Evolutionary conservation across 2,329 filamentous ascomycete species (phyloP).

Genomic region (Verticillium alfalfae): DNA sequence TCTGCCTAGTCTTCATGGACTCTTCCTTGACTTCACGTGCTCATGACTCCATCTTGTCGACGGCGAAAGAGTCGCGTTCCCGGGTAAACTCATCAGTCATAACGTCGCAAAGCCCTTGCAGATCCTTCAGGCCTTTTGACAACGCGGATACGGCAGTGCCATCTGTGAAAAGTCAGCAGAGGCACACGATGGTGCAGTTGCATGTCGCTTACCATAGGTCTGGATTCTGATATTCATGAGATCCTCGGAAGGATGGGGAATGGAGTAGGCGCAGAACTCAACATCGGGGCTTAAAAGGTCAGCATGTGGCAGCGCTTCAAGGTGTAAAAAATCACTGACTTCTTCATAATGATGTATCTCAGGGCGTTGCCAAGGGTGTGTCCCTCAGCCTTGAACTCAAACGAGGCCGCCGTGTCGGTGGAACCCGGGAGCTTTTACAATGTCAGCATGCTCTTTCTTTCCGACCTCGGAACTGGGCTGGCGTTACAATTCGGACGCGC

Average conservation of each 20-base stretch:
- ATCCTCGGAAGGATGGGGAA: conserved; percentile 90
- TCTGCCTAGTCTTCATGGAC: too few species aligned
- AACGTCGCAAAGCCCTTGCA: conserved; percentile 89
- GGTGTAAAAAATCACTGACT: conserved; percentile 45
- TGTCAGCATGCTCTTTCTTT: not conserved
- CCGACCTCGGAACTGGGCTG: too few species aligned
- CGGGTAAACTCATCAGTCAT: conserved; percentile 84
- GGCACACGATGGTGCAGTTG: not conserved
- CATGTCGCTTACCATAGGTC: conserved; percentile 66
- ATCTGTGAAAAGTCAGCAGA: conserved; percentile 42
- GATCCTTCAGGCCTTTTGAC: conserved; percentile 81
- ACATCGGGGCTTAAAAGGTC: conserved; percentile 68
- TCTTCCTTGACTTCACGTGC: too few species aligned
- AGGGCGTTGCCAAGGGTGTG: conserved; percentile 94
- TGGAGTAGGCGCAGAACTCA: conserved; percentile 97
- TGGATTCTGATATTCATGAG: conserved; percentile 98
- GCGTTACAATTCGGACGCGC: conserved; percentile 55
- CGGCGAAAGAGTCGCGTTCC: conserved; percentile 40
- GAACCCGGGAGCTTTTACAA: conserved; percentile 71
- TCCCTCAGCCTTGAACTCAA: conserved; percentile 89
- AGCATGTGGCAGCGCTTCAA: not conserved
- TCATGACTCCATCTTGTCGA: conserved; percentile 28
- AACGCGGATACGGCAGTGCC: conserved; percentile 78
- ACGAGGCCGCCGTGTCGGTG: conserved; percentile 83
- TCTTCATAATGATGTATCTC: conserved; percentile 97